A percentile compares a stretch with the other conserved stretches of the same genome.
These are phyloP conservation scores for Xylaria arbuscula DNA, from an alignment of 2,329 filamentous ascomycete genomes.

Conservation along the genomic window DNA sequence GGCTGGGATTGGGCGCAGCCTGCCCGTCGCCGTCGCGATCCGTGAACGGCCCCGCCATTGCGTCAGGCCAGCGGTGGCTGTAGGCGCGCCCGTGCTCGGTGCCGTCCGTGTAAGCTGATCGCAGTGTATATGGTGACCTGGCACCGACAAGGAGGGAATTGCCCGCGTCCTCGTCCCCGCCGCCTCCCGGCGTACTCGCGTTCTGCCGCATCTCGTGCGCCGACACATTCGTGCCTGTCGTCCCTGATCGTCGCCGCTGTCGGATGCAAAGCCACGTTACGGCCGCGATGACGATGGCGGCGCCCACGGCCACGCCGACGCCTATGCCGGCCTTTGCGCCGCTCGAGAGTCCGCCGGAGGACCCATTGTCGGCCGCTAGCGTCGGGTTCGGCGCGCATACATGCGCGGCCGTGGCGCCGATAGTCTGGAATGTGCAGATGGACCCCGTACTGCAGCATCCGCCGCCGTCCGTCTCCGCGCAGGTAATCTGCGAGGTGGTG, in stretches of 20 bases:
- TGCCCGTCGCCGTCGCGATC: slow-evolving; percentile 45
- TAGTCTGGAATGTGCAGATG: slow-evolving; percentile 47
- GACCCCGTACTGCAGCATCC: slow-evolving; percentile 63
- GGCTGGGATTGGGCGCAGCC: slow-evolving; percentile 40
- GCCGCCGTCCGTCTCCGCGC: slow-evolving; percentile 52
- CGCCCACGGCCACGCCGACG: slow-evolving; percentile 61
- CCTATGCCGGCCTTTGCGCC: slow-evolving; percentile 69
- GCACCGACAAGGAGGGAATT: slow-evolving; percentile 32
- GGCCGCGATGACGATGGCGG: slow-evolving; percentile 55
- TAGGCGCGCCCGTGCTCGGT: slow-evolving; percentile 48
- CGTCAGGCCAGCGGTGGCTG: slow-evolving; percentile 59
- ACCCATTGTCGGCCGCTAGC: slow-evolving; percentile 24
- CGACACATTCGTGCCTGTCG: slow-evolving; percentile 18
- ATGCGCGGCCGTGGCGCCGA: slow-evolving; percentile 53
- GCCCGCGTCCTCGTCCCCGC: slow-evolving; percentile 19
- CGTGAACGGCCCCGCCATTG: slow-evolving; percentile 60
- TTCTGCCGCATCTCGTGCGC: slow-evolving; percentile 28
- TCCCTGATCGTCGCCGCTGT: slow-evolving; percentile 45
- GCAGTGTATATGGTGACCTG: slow-evolving; percentile 38
- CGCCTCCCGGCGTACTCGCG: not conserved
- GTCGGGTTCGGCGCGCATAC: slow-evolving; percentile 50
- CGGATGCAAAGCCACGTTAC: slow-evolving; percentile 61
- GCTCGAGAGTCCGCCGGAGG: slow-evolving; percentile 53
- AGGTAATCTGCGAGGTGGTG: slow-evolving; percentile 58
- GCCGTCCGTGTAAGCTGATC: slow-evolving; percentile 51